phyloP scores from a whole-genome alignment of 1,284 basidiomycete species.

The Moesziomyces parantarcticus region DNA sequence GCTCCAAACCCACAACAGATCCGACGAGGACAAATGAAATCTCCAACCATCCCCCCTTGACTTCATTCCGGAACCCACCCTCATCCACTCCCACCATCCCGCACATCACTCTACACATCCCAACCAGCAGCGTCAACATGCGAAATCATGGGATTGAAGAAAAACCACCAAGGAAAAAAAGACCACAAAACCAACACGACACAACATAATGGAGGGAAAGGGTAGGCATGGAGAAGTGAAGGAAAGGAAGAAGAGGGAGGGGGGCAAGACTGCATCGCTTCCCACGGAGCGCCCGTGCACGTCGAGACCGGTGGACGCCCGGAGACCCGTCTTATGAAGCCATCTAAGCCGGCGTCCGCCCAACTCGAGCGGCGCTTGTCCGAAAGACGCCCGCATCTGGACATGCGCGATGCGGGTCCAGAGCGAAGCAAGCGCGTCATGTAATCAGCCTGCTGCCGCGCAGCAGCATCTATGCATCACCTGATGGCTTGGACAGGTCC shows the following conservation, averaged over 20 bases:
- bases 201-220: neutral
- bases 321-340: neutral
- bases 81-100: too few relatives aligned
- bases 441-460: neutral
- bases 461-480: conserved; percentile 26
- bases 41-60: too few relatives aligned
- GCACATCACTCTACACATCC: neutral
- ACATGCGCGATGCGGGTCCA: too few relatives aligned
- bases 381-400: too few relatives aligned
- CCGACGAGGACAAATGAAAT: too few relatives aligned
- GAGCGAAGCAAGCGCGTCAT: too few relatives aligned
- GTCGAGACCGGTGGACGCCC: too few relatives aligned
- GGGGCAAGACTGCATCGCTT: too few relatives aligned
- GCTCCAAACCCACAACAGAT: too few relatives aligned
- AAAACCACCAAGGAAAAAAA: neutral
- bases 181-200: neutral
- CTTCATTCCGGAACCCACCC: too few relatives aligned
- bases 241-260: neutral
- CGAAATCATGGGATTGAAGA: conserved; percentile 2
- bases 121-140: neutral
- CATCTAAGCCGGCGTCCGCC: neutral
- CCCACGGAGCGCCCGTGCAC: too few relatives aligned
- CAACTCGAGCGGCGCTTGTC: too few relatives aligned
- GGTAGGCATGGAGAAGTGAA: neutral
- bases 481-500: conserved; percentile 30